A percentile compares a stretch with the other conserved stretches of the same genome.
phyloP scores from a whole-genome alignment of 2,329 filamentous ascomycete genomes.

The Trichophyton rubrum region DNA sequence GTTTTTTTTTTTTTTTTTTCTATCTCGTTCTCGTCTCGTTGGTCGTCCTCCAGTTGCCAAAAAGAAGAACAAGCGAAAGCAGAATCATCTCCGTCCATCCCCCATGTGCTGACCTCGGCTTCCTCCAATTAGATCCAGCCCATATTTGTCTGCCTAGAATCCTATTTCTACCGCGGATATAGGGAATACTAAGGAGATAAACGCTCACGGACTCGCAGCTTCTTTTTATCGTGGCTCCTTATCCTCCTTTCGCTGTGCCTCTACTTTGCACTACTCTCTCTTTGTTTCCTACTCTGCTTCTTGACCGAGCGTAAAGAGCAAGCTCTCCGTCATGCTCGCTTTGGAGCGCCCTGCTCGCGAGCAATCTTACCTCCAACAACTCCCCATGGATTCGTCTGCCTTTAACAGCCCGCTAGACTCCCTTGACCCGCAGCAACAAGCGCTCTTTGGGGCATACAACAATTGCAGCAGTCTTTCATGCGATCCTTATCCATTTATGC shows the following conservation, averaged over 20 bases:
- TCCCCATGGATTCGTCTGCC: constrained; percentile 13
- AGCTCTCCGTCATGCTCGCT: constrained; percentile 12
- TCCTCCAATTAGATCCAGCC: not conserved
- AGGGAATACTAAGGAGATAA: not conserved
- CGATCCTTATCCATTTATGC: constrained; percentile 10
- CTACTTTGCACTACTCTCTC: not conserved
- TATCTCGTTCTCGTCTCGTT: not conserved
- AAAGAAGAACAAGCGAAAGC: not conserved
- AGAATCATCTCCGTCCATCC: not conserved
- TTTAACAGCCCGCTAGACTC: constrained; percentile 5
- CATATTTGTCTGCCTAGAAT: not conserved
- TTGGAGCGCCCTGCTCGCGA: constrained; percentile 12
- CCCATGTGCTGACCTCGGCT: not conserved
- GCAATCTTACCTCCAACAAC: constrained; percentile 11
- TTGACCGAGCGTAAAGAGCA: not conserved
- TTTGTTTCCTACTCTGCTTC: not conserved
- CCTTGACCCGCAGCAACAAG: constrained; percentile 8
- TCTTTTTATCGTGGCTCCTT: not conserved
- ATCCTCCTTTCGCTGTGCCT: not conserved
- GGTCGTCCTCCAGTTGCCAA: not conserved
- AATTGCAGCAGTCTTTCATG: constrained; percentile 2
- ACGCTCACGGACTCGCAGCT: not conserved
- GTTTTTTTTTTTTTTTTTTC: not conserved
- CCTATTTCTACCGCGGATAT: not conserved
- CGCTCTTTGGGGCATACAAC: constrained; percentile 10